Conservation (phyloP, 352 stramenopile genomes). For the Globisporangium perplexum region DNA sequence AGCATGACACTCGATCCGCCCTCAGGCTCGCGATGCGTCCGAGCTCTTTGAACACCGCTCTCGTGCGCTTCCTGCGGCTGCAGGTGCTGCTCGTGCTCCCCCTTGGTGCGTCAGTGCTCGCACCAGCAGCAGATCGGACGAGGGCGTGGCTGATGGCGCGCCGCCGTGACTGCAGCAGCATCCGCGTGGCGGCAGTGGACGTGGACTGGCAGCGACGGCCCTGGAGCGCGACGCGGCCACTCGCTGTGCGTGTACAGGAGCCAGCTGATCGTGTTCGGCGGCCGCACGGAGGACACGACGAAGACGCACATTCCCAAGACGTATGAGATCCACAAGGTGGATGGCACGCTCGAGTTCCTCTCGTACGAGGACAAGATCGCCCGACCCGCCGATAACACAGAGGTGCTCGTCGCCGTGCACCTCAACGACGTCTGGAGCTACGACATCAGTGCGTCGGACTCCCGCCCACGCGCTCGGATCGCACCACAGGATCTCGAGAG, state of each 20-base stretch:
- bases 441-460: constrained; percentile 68
- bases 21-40: background rate
- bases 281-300: constrained; percentile 87
- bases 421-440: constrained; percentile 98
- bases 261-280: constrained; percentile 90
- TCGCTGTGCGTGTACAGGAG: constrained; percentile 83
- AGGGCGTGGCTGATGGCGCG: background rate
- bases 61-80: background rate
- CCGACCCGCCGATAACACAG: constrained; percentile 27
- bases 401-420: constrained; percentile 81
- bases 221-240: constrained; percentile 76
- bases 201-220: constrained; percentile 51
- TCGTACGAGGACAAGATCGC: constrained; percentile 87
- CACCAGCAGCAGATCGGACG: too few species aligned
- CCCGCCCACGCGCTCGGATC: background rate
- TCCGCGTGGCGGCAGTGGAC: constrained; percentile 83
- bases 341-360: constrained; percentile 81
- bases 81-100: background rate
- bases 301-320: constrained; percentile 88
- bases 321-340: constrained; percentile 80
- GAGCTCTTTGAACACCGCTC: background rate
- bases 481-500: background rate
- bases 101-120: background rate
- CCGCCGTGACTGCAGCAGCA: background rate
- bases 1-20: background rate